phyloP scores from a whole-genome alignment of 2,329 filamentous ascomycete species.

The Cercospora beticola region DNA sequence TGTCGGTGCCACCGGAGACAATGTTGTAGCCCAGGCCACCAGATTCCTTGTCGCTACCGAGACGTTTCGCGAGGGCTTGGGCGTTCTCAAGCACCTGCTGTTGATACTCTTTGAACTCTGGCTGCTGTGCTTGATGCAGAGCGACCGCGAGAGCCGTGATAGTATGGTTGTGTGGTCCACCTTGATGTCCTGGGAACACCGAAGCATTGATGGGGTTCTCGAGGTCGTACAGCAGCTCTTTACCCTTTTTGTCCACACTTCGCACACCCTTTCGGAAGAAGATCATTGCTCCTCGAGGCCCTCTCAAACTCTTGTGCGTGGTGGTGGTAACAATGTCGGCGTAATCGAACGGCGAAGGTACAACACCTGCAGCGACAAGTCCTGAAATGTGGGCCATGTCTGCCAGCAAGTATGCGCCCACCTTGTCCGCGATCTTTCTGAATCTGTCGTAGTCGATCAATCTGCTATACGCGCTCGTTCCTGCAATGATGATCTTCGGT shows the following conservation, averaged over 20 bases:
- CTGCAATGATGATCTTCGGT: constrained; percentile 92
- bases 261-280: constrained; percentile 95
- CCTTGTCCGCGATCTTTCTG: constrained; percentile 85
- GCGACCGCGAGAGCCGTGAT: constrained; percentile 94
- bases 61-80: constrained; percentile 73
- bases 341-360: constrained; percentile 83
- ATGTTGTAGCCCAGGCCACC: constrained; percentile 81
- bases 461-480: constrained; percentile 92
- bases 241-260: constrained; percentile 75
- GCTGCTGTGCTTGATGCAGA: constrained; percentile 84
- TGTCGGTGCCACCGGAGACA: constrained; percentile 92
- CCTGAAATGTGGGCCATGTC: constrained; percentile 99
- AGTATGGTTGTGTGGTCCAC: constrained; percentile 97
- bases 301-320: constrained; percentile 94
- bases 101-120: constrained; percentile 92
- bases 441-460: constrained; percentile 94
- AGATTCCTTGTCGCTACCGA: constrained; percentile 68
- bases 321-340: constrained; percentile 97
- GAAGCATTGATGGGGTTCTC: constrained; percentile 92
- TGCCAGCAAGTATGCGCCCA: constrained; percentile 79
- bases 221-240: constrained; percentile 75
- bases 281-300: constrained; percentile 94
- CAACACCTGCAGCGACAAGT: constrained; percentile 84
- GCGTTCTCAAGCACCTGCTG: constrained; percentile 86
- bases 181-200: constrained; percentile 97